Conservation (phyloP, 768 basidiomycete species). For the Strobilomyces echinocephalus region DNA sequence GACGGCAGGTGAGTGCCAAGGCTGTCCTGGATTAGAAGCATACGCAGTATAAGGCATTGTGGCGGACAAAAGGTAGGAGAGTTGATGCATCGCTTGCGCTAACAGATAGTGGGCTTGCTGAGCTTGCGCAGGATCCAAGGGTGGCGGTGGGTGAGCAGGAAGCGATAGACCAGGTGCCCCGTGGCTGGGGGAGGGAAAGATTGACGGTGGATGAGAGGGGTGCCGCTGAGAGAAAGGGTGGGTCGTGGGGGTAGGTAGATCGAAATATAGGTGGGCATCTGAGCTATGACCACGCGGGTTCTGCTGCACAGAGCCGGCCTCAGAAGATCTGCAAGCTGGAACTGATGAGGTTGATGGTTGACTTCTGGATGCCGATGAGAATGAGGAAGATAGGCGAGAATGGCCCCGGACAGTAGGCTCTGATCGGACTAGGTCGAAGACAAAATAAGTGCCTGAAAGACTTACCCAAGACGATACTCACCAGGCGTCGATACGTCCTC, state of each 20-base stretch:
- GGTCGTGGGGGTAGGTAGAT: slow-evolving; percentile 18
- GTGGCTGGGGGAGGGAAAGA: slow-evolving; percentile 16
- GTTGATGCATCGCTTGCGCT: slow-evolving; percentile 38
- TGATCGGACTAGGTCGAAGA: slow-evolving; percentile 7
- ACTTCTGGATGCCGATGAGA: slow-evolving; percentile 6
- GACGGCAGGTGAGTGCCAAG: slow-evolving; percentile 15
- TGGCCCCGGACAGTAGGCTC: slow-evolving; percentile 2
- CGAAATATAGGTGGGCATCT: slow-evolving; percentile 7
- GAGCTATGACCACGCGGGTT: not conserved
- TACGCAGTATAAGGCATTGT: slow-evolving; percentile 25
- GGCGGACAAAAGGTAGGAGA: slow-evolving; percentile 36
- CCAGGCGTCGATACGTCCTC: slow-evolving; percentile 8
- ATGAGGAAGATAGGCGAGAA: slow-evolving; percentile 8
- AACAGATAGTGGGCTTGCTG: slow-evolving; percentile 36
- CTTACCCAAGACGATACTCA: slow-evolving; percentile 3
- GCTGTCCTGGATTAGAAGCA: slow-evolving; percentile 16
- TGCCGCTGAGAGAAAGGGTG: slow-evolving; percentile 18
- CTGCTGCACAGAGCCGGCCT: slow-evolving; percentile 4
- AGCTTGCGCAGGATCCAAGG: slow-evolving; percentile 27
- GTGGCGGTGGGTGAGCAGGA: slow-evolving; percentile 26
- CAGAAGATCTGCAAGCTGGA: slow-evolving; percentile 7
- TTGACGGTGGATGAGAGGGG: slow-evolving; percentile 13
- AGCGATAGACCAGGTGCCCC: slow-evolving; percentile 18
- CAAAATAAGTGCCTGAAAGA: slow-evolving; percentile 5
- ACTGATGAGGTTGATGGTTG: slow-evolving; percentile 3